Evolutionary conservation across 2,329 filamentous ascomycete species (phyloP), one percentile per base, ranked within the genome.

Genomic region (Monilinia polystroma): DNA sequence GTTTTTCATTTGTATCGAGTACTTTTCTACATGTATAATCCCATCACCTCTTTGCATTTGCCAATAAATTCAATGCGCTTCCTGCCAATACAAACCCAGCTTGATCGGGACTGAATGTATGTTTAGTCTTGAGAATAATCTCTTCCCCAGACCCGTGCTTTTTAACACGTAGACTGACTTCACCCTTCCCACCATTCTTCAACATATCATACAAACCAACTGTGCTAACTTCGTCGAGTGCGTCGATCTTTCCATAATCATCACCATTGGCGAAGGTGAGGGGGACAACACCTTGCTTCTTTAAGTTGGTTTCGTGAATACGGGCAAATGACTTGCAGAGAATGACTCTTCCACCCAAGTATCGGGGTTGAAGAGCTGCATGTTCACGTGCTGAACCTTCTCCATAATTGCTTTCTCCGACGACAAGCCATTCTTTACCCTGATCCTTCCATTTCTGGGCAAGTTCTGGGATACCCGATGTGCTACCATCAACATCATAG

Each of bases 361-460:
- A 96, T n/a, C 93, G 85, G 2, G 93, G 93, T 78, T 97, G 93
- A 47, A 97, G 83, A 1, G 93, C 93, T 29, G 93, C 93, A 80
- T 97, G 93, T 78, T 97, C 93, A 71, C 93, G 86, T 2, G 93
- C 92, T 63, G 89, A 93, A 23, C 93, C 93, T 79, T 97, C 93
- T 71, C 93, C 93, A 80, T 97, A 97, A 84, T 99, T 99, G 81
- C 96, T 92, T 82, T 99, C 95, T 23, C 94, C 95, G 38, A 99
- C 91, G 16, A 98, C 93, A 67, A 98, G 85, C 95, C 95, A 99
- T 69, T 90, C 86, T 73, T 87, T 86, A 11, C 85, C 86, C 71
- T 87, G 82, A 29, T 85, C 82, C 77, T 92, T 92, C 94, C 94
- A 99, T 71, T 86, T 85, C 77, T 87, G 87, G 1, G 90, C 95